Base-by-base conservation (phyloP, 495 filamentous ascomycete species). In the Geoglossum glabrum region DNA sequence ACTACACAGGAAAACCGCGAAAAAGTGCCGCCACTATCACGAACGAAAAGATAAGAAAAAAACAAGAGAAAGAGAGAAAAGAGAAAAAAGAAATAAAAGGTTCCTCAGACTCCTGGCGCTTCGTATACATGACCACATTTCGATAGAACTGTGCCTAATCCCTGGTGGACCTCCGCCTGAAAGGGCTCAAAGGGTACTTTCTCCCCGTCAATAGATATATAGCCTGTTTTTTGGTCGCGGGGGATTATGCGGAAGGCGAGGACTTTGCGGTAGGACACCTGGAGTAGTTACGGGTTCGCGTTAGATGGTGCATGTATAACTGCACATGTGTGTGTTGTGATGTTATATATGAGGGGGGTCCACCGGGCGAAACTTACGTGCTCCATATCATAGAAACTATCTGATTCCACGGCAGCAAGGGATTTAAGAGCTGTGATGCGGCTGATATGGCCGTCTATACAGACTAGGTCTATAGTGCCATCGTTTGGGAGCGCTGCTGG, bases 171-270 rank as follows among this genome's bases (percentile, higher is more conserved):
- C 71, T 98, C 92, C 9, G 80, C 87, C 70, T 98, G 92, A 67
- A 95, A 90, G 0, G 86, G 82, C 58, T 82, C 82, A 63, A 90
- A 96, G 0, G 87, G 85, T 11, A 93, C 72, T 25, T 79, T 73
- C 68, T 98, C 92, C 27, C 92, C 92, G 62, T 98, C 92, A 63
- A 98, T 87, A 65, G 87, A 90, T 68, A 98, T 90, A 69, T 87
- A 92, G 4, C 92, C 88, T 50, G 76, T 73, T 51, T 72, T 74
- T 60, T 71, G 80, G 30, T 71, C 65, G 19, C 31, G 59, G 0
- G 92, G 92, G 0, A 83, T 79, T 60, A 98, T 80, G 34, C 92
- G 78, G 66, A 88, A 98, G 0, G 81, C 90, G 31, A 72, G 71
- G 3, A 94, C 75, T 66, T 98, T 98, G 57, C 81, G 76, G 64